phyloP scores from a whole-genome alignment of 2,329 filamentous ascomycete species.

The Epicoccum nigrum region DNA sequence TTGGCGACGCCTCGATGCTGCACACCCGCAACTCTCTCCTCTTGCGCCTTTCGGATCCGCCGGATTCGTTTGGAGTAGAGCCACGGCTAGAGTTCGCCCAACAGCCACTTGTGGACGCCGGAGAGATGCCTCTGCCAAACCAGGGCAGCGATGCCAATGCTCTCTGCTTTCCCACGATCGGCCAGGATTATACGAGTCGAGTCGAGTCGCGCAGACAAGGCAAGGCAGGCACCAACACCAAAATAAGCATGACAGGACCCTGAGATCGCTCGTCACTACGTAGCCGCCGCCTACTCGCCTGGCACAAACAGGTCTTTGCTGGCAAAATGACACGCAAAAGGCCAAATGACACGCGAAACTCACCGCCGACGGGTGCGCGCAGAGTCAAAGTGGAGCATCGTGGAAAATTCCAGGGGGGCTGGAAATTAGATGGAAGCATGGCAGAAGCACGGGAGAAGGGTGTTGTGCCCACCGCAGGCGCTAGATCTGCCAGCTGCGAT shows the following conservation, averaged over 20 bases:
- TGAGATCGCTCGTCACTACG: slow-evolving; percentile 22
- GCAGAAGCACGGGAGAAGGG: slow-evolving; percentile 49
- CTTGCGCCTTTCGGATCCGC: slow-evolving; percentile 25
- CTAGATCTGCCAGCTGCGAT: slow-evolving; percentile 34
- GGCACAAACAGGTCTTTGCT: slow-evolving; percentile 15
- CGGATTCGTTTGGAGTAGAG: slow-evolving; percentile 14
- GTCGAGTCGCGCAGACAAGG: slow-evolving; percentile 35
- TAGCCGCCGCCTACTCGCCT: slow-evolving; percentile 27
- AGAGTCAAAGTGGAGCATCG: slow-evolving; percentile 26
- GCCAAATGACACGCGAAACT: slow-evolving; percentile 31
- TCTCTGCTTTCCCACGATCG: slow-evolving; percentile 26
- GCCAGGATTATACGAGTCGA: slow-evolving; percentile 33
- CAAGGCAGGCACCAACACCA: slow-evolving; percentile 33
- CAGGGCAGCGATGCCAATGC: slow-evolving; percentile 21
- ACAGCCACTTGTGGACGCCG: slow-evolving; percentile 25
- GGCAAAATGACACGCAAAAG: slow-evolving; percentile 27
- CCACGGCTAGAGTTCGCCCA: slow-evolving; percentile 16
- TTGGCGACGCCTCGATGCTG: slow-evolving; percentile 20
- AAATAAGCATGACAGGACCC: slow-evolving; percentile 40
- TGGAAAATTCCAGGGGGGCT: slow-evolving; percentile 31
- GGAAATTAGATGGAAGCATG: slow-evolving; percentile 45
- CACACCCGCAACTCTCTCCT: slow-evolving; percentile 19
- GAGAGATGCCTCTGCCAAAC: slow-evolving; percentile 18
- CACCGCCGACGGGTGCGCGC: slow-evolving; percentile 33
- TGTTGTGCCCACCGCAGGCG: slow-evolving; percentile 32